phyloP scores from a whole-genome alignment of 139 green algal genomes.

The Dunaliella primolecta region DNA sequence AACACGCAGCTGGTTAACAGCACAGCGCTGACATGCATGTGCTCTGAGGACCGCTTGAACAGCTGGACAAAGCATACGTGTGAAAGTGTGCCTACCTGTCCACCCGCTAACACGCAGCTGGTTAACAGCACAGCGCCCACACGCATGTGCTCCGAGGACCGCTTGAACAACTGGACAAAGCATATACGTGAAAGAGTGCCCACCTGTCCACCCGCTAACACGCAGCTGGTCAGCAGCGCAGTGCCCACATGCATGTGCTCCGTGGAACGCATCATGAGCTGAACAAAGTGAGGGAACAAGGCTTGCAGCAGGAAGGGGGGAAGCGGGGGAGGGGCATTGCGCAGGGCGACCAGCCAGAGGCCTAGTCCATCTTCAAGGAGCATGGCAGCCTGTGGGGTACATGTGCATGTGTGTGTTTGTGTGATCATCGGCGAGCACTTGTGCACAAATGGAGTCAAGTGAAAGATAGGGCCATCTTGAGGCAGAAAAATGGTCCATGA shows the following conservation, averaged over 20 bases:
- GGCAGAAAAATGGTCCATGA: no score
- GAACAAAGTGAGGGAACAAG: slow-evolving; percentile 57
- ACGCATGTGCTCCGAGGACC: slow-evolving; percentile 50
- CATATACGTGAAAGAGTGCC: no score
- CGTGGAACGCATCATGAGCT: slow-evolving; percentile 59
- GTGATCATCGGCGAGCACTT: no score
- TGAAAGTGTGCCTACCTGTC: not conserved
- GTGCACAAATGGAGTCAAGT: no score
- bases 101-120: slow-evolving; percentile 13
- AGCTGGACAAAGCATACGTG: no score
- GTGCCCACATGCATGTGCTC: slow-evolving; percentile 32
- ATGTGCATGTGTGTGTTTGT: no score
- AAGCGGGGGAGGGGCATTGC: slow-evolving; percentile 57
- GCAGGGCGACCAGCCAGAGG: slow-evolving; percentile 83
- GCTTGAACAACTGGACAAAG: not conserved
- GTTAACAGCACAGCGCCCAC: slow-evolving; percentile 19
- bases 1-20: not conserved
- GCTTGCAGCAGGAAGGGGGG: slow-evolving; percentile 28
- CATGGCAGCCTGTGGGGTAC: not conserved
- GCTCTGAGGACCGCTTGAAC: no score
- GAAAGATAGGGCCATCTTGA: no score
- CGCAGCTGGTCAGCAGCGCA: slow-evolving; percentile 25
- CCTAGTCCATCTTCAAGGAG: slow-evolving; percentile 82
- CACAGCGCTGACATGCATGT: not conserved
- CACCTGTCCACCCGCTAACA: not conserved